These are phyloP conservation scores for Pythium brassicae DNA, from an alignment of 352 stramenopile genomes.

Conservation along the genomic window DNA sequence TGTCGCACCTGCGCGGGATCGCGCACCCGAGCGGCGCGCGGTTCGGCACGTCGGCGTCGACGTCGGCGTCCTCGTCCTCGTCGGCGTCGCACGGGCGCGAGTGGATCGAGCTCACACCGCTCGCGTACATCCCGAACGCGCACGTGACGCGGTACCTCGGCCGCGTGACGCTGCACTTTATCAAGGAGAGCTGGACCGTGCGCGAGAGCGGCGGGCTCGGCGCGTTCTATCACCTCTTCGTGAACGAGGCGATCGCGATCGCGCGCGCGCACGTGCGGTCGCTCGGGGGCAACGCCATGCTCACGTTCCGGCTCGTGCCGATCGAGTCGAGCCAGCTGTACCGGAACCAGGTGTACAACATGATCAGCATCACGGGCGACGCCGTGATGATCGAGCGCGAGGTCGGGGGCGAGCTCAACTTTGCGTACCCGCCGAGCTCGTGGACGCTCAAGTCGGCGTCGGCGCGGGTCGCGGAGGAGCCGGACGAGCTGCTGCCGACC, in stretches of 20 bases:
- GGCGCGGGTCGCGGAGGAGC: constrained; percentile 10
- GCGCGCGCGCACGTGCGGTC: constrained; percentile 81
- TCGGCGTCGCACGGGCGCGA: constrained; percentile 45
- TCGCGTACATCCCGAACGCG: constrained; percentile 72
- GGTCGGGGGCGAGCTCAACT: constrained; percentile 20
- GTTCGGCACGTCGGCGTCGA: constrained; percentile 6
- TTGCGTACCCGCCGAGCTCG: constrained; percentile 20
- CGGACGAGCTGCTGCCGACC: constrained; percentile 1
- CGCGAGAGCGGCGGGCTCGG: constrained; percentile 80
- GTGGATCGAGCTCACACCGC: constrained; percentile 82
- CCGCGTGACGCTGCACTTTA: constrained; percentile 87
- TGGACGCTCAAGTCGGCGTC: constrained; percentile 31
- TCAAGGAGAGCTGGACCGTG: constrained; percentile 89
- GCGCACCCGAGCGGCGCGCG: constrained; percentile 11
- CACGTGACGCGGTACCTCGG: constrained; percentile 76
- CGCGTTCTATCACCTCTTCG: constrained; percentile 85
- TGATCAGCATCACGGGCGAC: constrained; percentile 88
- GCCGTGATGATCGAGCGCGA: constrained; percentile 78
- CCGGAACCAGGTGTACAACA: constrained; percentile 90
- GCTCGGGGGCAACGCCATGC: constrained; percentile 80
- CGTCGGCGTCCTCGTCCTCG: constrained; percentile 4
- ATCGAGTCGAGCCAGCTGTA: constrained; percentile 87
- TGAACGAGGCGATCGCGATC: constrained; percentile 85
- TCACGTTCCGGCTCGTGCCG: constrained; percentile 82
- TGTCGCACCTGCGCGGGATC: constrained; percentile 30